Conservation (phyloP, 495 filamentous ascomycete genomes). For the Margaritispora aquatica region DNA sequence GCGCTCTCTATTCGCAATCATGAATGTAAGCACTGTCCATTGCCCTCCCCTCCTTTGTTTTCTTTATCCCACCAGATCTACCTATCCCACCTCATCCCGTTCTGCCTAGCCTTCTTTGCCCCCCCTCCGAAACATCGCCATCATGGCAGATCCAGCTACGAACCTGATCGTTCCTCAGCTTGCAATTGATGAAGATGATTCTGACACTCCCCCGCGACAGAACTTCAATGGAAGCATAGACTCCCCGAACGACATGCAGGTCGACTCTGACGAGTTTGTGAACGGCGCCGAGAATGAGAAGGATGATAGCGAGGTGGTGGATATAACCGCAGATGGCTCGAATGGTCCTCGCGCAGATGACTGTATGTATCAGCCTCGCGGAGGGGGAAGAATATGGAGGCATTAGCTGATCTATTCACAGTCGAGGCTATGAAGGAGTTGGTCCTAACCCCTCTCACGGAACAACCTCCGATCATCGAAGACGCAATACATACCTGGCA, state of each 20-base stretch:
- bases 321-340: slow-evolving; percentile 67
- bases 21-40: slow-evolving; percentile 18
- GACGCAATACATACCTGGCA: slow-evolving; percentile 78
- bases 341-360: slow-evolving; percentile 54
- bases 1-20: slow-evolving; percentile 18
- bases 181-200: too few species aligned
- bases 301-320: slow-evolving; percentile 61
- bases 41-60: not conserved
- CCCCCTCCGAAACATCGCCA: not conserved
- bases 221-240: slow-evolving; percentile 34
- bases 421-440: slow-evolving; percentile 78
- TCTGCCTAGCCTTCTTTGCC: slow-evolving; percentile 1
- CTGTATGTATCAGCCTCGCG: slow-evolving; percentile 43
- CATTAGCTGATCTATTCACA: slow-evolving; percentile 29
- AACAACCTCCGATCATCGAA: slow-evolving; percentile 67
- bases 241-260: slow-evolving; percentile 56
- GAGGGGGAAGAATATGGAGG: not conserved
- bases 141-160: not conserved
- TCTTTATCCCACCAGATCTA: not conserved
- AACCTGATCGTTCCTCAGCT: too few species aligned
- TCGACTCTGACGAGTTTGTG: slow-evolving; percentile 57
- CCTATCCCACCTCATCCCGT: not conserved
- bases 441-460: slow-evolving; percentile 54
- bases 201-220: slow-evolving; percentile 28
- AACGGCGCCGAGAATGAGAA: slow-evolving; percentile 52